These are phyloP conservation scores for Diddensiella transvaalensis DNA, from an alignment of 805 yeast species.

Conservation along the genomic window DNA sequence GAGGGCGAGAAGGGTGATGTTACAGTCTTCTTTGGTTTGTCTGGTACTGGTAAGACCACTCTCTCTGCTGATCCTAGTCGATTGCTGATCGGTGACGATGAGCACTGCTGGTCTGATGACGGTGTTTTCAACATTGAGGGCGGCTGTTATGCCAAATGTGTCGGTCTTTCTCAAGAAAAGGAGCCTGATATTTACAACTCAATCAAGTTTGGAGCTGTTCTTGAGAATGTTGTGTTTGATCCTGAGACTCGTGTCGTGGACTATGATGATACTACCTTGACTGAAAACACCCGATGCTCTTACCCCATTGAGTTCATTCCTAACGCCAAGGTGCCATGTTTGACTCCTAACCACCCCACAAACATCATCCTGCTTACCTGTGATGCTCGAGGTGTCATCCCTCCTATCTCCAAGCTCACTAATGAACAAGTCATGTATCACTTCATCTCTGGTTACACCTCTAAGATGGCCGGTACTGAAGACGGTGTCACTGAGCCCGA, in stretches of 20 bases:
- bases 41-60: conserved; percentile 98
- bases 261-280: conserved; percentile 73
- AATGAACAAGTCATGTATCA: conserved; percentile 98
- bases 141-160: conserved; percentile 98
- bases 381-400: conserved; percentile 97
- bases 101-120: conserved; percentile 98
- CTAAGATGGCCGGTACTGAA: conserved; percentile 99
- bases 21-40: conserved; percentile 91
- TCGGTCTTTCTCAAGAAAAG: conserved; percentile 81
- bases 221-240: conserved; percentile 90
- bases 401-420: conserved; percentile 91
- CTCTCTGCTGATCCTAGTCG: conserved; percentile 95
- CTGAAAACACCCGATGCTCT: conserved; percentile 98
- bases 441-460: conserved; percentile 96
- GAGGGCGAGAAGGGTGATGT: conserved; percentile 88
- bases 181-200: conserved; percentile 98
- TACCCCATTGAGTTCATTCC: conserved; percentile 97
- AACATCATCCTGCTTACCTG: conserved; percentile 91
- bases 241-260: conserved; percentile 76
- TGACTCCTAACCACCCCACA: conserved; percentile 84
- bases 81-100: conserved; percentile 94
- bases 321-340: conserved; percentile 92
- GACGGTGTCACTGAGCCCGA: conserved; percentile 98
- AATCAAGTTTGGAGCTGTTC: conserved; percentile 87
- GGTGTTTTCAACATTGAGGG: conserved; percentile 99